Base-by-base conservation (phyloP, 1,139 yeast genomes). In the Hyphopichia wangnamkhiaoensis region DNA sequence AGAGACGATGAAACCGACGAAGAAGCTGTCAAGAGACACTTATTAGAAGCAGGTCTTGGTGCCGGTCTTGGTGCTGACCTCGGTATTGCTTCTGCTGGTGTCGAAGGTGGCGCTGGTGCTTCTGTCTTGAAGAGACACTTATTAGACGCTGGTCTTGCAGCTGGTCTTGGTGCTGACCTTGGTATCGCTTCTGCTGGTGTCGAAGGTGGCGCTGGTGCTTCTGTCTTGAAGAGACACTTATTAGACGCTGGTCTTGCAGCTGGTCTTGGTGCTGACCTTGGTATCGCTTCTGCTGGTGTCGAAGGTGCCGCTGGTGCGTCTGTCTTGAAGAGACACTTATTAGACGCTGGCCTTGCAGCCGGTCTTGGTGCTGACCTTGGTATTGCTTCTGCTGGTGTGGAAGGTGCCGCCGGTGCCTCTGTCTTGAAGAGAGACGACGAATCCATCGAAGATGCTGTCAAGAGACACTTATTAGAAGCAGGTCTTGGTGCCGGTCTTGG, bases 41-140 rank as follows among this genome's bases (percentile, higher is more conserved):
- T 43, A 13, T 34, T 34, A 23, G 53, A 41, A 13, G 50, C 44
- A 31, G 52, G 44, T 28, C 38, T 44, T 32, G 47, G 46, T 31
- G 55, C 46, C 31, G 42, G 39, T 25, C 46, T 40, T 28, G 50
- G 25, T 15, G 52, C 31, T 34, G 26, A 18, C 19, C n/a, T 31
- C 7, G 33, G 24, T 19, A 38, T 33, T 27, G 23, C 27, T 12
- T 28, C 31, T 14, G 46, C 33, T 20, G 42, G 30, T 21, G 33
- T 44, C 28, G 47, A 36, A 15, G 39, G 37, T 20, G 45, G 42
- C 15, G 46, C 5, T 19, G 33, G 8, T 18, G 33, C 21, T 19
- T 18, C 29, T 7, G 41, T 35, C 26, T 38, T 46, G 29, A 52
- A 53, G 44, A 50, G 56, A 45, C 47, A 42, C 33, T 39, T 43